Evolutionary conservation across 306 rosid genomes (phyloP).

Genomic region (Cicer arietinum): DNA sequence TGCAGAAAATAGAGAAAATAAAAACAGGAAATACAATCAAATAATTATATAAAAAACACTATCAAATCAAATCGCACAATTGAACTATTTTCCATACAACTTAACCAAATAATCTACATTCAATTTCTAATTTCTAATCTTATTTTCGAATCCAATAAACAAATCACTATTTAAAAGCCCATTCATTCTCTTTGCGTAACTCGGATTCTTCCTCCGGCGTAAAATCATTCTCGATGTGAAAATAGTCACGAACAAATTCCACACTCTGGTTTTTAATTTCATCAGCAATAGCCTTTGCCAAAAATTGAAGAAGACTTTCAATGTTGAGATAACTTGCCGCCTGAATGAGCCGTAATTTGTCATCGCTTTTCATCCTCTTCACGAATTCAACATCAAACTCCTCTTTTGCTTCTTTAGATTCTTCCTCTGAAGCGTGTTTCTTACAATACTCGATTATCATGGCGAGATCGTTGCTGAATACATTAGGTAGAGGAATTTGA

Average conservation of each 20-base stretch:
- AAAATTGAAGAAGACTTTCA: neutral
- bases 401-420: neutral
- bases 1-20: too few relatives aligned
- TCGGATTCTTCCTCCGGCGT: constrained; percentile 39
- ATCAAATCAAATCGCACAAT: too few relatives aligned
- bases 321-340: constrained; percentile 42
- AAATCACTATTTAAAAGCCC: constrained; percentile 38
- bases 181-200: neutral
- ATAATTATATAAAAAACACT: too few relatives aligned
- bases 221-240: constrained; percentile 40
- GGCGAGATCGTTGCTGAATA: neutral
- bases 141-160: too few relatives aligned
- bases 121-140: too few relatives aligned
- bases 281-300: constrained; percentile 11
- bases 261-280: constrained; percentile 44
- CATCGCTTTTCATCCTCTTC: neutral
- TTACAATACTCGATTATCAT: neutral
- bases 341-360: constrained; percentile 26
- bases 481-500: neutral
- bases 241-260: constrained; percentile 38
- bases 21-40: too few relatives aligned
- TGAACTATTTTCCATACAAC: too few relatives aligned
- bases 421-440: neutral
- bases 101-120: too few relatives aligned
- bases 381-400: neutral